phyloP scores from a whole-genome alignment of 2,329 filamentous ascomycete genomes.

The Chaetomiaceae sp. region DNA sequence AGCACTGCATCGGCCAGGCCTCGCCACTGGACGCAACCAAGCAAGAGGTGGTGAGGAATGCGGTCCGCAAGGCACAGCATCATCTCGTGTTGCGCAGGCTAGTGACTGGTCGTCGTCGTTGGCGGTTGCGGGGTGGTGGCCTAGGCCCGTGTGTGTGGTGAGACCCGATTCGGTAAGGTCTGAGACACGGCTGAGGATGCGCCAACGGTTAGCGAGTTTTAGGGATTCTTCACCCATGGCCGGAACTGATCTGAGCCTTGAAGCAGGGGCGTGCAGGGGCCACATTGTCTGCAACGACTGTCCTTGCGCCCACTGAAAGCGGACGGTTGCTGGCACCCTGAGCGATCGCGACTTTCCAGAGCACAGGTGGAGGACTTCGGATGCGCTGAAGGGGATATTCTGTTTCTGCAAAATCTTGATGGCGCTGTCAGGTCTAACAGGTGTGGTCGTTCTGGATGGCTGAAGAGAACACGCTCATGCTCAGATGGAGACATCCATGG shows the following conservation, averaged over 20 bases:
- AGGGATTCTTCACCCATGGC: slow-evolving; percentile 35
- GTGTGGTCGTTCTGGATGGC: no score
- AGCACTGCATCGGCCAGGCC: not conserved
- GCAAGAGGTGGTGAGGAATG: slow-evolving; percentile 4
- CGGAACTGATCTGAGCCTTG: slow-evolving; percentile 31
- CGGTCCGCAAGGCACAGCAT: slow-evolving; percentile 13
- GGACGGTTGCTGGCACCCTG: not conserved
- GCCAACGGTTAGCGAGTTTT: slow-evolving; percentile 50
- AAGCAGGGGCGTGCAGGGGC: slow-evolving; percentile 22
- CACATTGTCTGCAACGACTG: slow-evolving; percentile 18
- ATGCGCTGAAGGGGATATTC: no score
- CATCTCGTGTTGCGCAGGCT: not conserved
- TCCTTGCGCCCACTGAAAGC: no score
- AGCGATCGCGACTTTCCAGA: no score
- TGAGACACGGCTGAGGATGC: slow-evolving; percentile 48
- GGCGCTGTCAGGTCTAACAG: no score
- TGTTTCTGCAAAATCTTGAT: no score
- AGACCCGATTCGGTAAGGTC: slow-evolving; percentile 31
- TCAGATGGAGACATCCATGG: not conserved
- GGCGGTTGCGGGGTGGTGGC: slow-evolving; percentile 13
- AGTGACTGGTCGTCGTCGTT: not conserved
- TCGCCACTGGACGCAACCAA: not conserved
- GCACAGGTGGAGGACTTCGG: no score
- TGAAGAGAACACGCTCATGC: not conserved
- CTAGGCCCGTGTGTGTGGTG: slow-evolving; percentile 20